Conservation (phyloP, 2,329 filamentous ascomycete species). For the Metarhizium sp. region DNA sequence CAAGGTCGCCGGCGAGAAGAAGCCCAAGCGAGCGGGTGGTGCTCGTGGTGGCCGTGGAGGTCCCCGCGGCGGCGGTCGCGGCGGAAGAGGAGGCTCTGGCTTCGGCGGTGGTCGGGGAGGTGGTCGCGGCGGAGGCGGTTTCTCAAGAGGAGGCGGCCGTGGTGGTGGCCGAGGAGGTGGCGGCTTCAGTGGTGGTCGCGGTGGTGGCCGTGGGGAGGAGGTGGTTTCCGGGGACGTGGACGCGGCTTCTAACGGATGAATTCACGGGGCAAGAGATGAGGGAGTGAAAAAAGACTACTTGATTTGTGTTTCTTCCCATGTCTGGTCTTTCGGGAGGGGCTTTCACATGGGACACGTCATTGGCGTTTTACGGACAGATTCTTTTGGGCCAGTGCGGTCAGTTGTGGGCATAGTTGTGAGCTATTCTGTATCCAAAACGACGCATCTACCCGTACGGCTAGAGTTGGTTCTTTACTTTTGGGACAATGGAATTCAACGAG, state of each 20-base stretch:
- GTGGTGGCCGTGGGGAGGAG: constrained; percentile 20
- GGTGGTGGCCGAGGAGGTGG: constrained; percentile 6
- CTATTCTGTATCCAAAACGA: not conserved
- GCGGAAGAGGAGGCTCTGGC: constrained; percentile 17
- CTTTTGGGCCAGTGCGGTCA: constrained; percentile 3
- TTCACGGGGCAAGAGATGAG: constrained; percentile 1
- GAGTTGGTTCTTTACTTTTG: constrained; percentile 1
- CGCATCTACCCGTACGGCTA: constrained; percentile 2
- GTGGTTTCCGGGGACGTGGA: constrained; percentile 14
- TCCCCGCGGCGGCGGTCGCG: constrained; percentile 22
- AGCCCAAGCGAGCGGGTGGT: constrained; percentile 51
- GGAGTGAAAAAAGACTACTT: not conserved
- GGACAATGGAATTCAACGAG: constrained; percentile 3
- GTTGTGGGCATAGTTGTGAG: constrained; percentile 1
- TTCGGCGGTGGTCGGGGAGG: constrained; percentile 31
- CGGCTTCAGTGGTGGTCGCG: constrained; percentile 10
- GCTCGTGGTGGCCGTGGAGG: constrained; percentile 20
- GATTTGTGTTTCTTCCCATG: constrained; percentile 2
- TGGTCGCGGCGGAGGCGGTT: constrained; percentile 24
- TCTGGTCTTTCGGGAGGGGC: constrained; percentile 1
- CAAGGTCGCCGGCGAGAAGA: constrained; percentile 60
- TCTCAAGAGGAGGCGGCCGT: constrained; percentile 22
- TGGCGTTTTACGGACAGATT: constrained; percentile 5
- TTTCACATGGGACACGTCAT: not conserved
- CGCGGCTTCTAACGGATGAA: constrained; percentile 20